phyloP scores from a whole-genome alignment of 2,329 filamentous ascomycete species.

The Fusarium neocosmosporiellum region DNA sequence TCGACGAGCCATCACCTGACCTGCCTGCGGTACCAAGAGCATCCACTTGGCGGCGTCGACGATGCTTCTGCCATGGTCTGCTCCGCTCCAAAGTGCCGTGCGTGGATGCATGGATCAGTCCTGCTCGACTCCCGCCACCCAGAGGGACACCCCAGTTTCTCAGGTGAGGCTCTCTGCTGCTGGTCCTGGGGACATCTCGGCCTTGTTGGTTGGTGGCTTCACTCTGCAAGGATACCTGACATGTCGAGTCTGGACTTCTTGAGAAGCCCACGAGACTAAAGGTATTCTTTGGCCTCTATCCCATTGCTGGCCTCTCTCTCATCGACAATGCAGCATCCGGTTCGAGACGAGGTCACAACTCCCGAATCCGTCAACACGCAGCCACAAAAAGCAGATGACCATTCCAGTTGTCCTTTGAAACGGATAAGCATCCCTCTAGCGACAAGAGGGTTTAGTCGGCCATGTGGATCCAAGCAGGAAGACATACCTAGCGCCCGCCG shows the following conservation, averaged over 20 bases:
- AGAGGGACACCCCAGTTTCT: constrained; percentile 25
- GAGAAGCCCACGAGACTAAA: neutral
- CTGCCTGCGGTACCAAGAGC: constrained; percentile 1
- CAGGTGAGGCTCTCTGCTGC: constrained; percentile 15
- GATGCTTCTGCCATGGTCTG: neutral
- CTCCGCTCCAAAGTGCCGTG: constrained; percentile 28
- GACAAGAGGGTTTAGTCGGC: constrained; percentile 4
- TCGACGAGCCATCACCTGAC: constrained; percentile 42
- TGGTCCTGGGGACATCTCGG: constrained; percentile 1
- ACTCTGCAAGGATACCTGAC: constrained; percentile 18
- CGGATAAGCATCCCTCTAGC: neutral
- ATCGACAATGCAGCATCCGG: neutral
- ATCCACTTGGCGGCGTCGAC: constrained; percentile 20
- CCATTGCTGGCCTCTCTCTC: neutral
- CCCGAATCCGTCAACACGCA: constrained; percentile 16
- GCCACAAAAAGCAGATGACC: neutral
- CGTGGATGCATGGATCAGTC: constrained; percentile 12
- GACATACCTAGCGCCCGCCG: constrained; percentile 16
- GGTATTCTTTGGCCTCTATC: neutral
- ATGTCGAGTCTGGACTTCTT: constrained; percentile 23
- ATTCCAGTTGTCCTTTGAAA: neutral
- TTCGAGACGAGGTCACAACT: neutral
- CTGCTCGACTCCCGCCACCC: constrained; percentile 16
- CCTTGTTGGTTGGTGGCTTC: constrained; percentile 12
- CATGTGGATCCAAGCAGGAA: constrained; percentile 6